Base-by-base conservation (phyloP, 2,329 filamentous ascomycete genomes). In the Exophiala mesophila region DNA sequence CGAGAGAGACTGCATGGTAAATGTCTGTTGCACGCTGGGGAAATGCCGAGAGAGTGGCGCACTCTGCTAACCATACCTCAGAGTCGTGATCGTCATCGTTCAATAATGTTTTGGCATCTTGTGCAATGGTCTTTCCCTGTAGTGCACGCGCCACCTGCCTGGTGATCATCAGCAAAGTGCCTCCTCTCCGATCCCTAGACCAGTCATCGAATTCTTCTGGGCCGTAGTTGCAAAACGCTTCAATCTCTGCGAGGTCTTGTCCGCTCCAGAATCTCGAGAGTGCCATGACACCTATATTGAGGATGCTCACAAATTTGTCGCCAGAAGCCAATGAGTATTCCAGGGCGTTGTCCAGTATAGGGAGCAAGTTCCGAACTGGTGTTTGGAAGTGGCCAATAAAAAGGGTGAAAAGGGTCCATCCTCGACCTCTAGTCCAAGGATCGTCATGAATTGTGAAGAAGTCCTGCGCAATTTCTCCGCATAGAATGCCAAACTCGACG, bases 331-430 rank as follows among this genome's bases (percentile, higher is more conserved):
- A 66, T 1, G 75, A 72, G 5, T 71, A 67, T 38, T 81, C 76
- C 50, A 80, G 65, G 1, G 75, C 76, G 32, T 61, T 61, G 49
- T 77, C 74, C 5, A 82, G 65, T 3, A 66, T 60, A 2, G 71
- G 68, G 12, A 81, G 64, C 15, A 74, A 68, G 24, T 73, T 68
- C 9, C 63, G 57, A 33, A 80, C 60, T 2, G 76, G 73, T 8
- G 67, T 63, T 44, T 73, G 67, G 17, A 82, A 57, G 55, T 82
- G 78, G n/a, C 74, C 76, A n/a, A 81, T 62, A 57, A 80, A 81
- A 6, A 79, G 59, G n/a, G 72, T 69, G 42, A 77, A 72, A 16
- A 80, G 60, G 1, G 77, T 76, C 29, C 73, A 68, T 2, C 74
- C 76, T 33, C 77, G 66, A 17, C 74, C 76, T 16, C 72, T 61